phyloP scores from a whole-genome alignment of 208 protist genomes.

The Porcisia hertigi region DNA sequence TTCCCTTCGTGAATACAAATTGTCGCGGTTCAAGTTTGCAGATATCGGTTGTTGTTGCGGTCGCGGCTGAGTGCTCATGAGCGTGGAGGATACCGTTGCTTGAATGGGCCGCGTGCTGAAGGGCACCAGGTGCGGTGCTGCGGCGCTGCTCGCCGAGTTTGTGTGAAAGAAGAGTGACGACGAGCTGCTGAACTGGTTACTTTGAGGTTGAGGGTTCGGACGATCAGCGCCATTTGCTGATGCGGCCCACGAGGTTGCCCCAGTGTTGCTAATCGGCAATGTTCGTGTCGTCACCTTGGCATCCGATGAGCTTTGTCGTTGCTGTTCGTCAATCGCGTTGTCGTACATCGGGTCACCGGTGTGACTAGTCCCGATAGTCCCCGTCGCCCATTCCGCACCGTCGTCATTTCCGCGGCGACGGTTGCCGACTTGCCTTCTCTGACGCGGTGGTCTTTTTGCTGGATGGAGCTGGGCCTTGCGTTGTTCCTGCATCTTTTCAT shows the following conservation, averaged over 20 bases:
- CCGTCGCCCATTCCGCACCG: slow-evolving; percentile 21
- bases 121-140: slow-evolving; percentile 14
- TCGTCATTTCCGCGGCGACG: slow-evolving; percentile 7
- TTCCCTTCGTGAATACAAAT: not conserved
- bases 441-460: slow-evolving; percentile 3
- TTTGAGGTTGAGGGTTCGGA: not conserved
- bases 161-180: slow-evolving; percentile 24
- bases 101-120: slow-evolving; percentile 32
- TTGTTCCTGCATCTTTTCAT: slow-evolving; percentile 16
- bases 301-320: not conserved
- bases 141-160: not conserved
- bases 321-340: slow-evolving; percentile 31
- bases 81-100: not conserved
- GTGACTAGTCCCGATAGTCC: slow-evolving; percentile 23
- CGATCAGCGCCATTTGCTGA: not conserved
- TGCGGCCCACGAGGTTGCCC: not conserved
- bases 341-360: slow-evolving; percentile 31
- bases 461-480: not conserved
- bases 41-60: not conserved
- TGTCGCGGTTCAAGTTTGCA: not conserved
- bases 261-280: not conserved
- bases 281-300: slow-evolving; percentile 1
- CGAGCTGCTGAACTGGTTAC: not conserved
- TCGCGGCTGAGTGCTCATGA: not conserved
- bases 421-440: not conserved